These are phyloP conservation scores for Cryphonectria parasitica DNA, from an alignment of 2,329 filamentous ascomycete species.

Conservation along the genomic window DNA sequence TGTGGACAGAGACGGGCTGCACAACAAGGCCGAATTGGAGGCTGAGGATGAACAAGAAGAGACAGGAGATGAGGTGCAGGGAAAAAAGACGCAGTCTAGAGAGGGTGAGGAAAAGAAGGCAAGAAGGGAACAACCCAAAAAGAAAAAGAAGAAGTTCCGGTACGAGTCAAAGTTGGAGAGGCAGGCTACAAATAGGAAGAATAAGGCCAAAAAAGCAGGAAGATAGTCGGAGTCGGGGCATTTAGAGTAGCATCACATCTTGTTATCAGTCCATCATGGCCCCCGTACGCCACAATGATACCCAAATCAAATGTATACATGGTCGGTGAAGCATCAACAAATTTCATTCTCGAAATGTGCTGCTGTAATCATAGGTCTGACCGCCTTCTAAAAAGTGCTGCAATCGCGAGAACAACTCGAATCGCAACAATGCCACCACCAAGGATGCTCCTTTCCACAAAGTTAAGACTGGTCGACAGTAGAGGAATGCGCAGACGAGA, in stretches of 20 bases:
- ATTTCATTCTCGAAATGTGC: constrained; percentile 25
- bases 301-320: constrained; percentile 12
- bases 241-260: neutral
- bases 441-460: constrained; percentile 17
- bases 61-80: constrained; percentile 39
- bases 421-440: constrained; percentile 27
- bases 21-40: constrained; percentile 52
- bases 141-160: constrained; percentile 88
- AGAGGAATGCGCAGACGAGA: constrained; percentile 14
- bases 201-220: constrained; percentile 64
- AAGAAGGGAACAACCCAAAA: constrained; percentile 63
- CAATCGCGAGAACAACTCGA: constrained; percentile 23
- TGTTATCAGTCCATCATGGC: neutral
- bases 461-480: constrained; percentile 11
- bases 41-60: constrained; percentile 40
- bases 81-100: constrained; percentile 28
- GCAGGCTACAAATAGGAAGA: constrained; percentile 72
- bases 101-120: constrained; percentile 53
- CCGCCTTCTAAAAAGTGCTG: constrained; percentile 29
- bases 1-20: constrained; percentile 73
- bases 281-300: constrained; percentile 21
- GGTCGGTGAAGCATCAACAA: constrained; percentile 25
- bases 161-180: constrained; percentile 90
- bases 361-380: constrained; percentile 24
- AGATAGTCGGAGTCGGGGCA: constrained; percentile 28